Base-by-base conservation (phyloP, 352 stramenopile genomes). In the Pythium periplocum region DNA sequence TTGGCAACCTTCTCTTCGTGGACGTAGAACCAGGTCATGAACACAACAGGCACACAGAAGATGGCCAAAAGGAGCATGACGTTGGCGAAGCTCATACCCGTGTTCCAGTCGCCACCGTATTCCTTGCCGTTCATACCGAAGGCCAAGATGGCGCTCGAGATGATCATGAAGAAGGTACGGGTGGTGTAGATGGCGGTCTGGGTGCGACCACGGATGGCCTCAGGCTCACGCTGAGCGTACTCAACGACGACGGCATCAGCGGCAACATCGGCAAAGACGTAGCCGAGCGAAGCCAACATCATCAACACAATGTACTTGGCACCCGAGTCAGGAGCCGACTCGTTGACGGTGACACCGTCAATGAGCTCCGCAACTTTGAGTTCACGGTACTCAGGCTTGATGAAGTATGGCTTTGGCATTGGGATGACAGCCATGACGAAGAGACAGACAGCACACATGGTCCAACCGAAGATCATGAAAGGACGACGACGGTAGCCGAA, bases 381-480 rank as follows among this genome's bases (percentile, higher is more conserved):
- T 6, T 57, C 31, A 31, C 55, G 55, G 36, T 53, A 55, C 44
- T 51, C 55, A 9, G 51, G 53, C 11, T 60, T 51, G 45, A 58
- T 26, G 43, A 57, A 74, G 47, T 69, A 74, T 11, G 66, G 57
- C 4, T 50, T 10, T 11, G 51, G 52, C 43, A 74, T 53, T 12
- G 42, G 43, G 46, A 59, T 53, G 38, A 64, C 39, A 3, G 58
- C 66, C 66, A 71, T 70, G 45, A 62, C 10, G 36, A 59, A 55
- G 30, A 74, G 51, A 43, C 53, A 55, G 34, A 65, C 8, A 2
- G 47, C 41, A 6, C 52, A 58, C 49, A 66, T 37, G 3, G 48
- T 58, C 67, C 67, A 75, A 31, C 67, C 67, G 30, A 75, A 32
- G 35, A 72, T 66, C 56, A 75, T 71, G 46, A 68, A 75, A 33